These are phyloP conservation scores for Beauveria sp. DNA, from an alignment of 2,329 filamentous ascomycete species.

Conservation along the genomic window DNA sequence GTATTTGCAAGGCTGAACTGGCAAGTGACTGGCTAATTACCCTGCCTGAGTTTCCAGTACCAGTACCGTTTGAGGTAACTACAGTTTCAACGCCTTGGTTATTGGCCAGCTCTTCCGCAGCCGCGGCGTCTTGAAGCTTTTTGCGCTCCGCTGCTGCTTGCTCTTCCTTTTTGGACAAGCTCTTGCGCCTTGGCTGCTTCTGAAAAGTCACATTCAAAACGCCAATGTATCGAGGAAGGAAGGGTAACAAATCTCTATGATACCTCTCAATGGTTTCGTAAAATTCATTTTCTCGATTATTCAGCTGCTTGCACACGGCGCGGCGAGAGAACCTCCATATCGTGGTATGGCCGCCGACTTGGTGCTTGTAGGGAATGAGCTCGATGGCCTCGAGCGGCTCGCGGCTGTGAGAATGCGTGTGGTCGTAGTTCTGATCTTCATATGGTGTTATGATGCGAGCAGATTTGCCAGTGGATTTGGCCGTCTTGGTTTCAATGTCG, in stretches of 20 bases:
- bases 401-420: slow-evolving; percentile 40
- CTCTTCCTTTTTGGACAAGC: slow-evolving; percentile 45
- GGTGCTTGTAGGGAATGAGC: slow-evolving; percentile 92
- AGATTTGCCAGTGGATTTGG: slow-evolving; percentile 22
- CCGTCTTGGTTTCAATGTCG: slow-evolving; percentile 32
- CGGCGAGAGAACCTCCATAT: slow-evolving; percentile 92
- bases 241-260: slow-evolving; percentile 82
- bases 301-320: slow-evolving; percentile 96
- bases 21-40: slow-evolving; percentile 70
- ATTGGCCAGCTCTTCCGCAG: slow-evolving; percentile 14
- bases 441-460: slow-evolving; percentile 33
- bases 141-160: slow-evolving; percentile 28
- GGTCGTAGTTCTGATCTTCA: slow-evolving; percentile 44
- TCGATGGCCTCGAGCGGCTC: slow-evolving; percentile 83
- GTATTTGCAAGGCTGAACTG: slow-evolving; percentile 56
- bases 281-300: slow-evolving; percentile 97
- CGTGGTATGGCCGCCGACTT: slow-evolving; percentile 94
- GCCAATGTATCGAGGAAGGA: slow-evolving; percentile 93
- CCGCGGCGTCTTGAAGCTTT: slow-evolving; percentile 25
- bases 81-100: slow-evolving; percentile 6
- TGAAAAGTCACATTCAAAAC: slow-evolving; percentile 95
- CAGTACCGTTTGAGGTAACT: background rate
- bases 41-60: slow-evolving; percentile 23
- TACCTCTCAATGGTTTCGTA: slow-evolving; percentile 92
- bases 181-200: slow-evolving; percentile 65